Evolutionary conservation across 345 rosid species (phyloP), one percentile per base, ranked within the genome.

Genomic region (Rhodamnia rubescens): DNA sequence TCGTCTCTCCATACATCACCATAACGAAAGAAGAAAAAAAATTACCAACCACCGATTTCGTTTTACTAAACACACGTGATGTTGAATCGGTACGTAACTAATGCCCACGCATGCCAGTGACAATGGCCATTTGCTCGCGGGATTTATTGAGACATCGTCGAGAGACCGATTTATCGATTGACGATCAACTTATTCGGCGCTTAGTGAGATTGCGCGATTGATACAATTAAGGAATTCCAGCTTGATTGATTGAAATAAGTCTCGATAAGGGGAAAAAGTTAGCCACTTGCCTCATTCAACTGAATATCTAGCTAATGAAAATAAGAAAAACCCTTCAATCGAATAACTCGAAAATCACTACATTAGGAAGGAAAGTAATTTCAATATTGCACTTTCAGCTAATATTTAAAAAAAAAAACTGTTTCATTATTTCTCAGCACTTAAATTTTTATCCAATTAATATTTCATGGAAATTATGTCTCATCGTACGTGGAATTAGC

Each of bases 131-230:
- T 36, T 9, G 24, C 47, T 18, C 2, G 20, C 3, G 1, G 18
- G 32, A 64, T 32, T 32, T 32, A 64, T 32, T 24, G 5, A 16
- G 6, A 64, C 40, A 36, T 36, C 2, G 11, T 0, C 1, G 0
- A 0, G 40, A 1, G 5, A 29, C 0, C n/a, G 18, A 0, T 6
- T 5, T 11, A 0, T n/a, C 4, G 0, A n/a, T 58, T 2, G 0
- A 58, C 13, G 27, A 6, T 61, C 7, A 7, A 29, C 7, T 29
- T 27, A 29, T 29, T 61, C 0, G 0, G 2, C 4, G 1, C 18
- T 29, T 7, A 0, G 15, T 3, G 0, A 61, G 0, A 15, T 27
- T 29, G 20, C 4, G 21, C 0, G 0, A 27, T 61, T 61, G 2
- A 1, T 2, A 14, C 21, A 27, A 27, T 29, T 61, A 0, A 13